phyloP scores from a whole-genome alignment of 1,139 yeast species.

The Pichia sp. region DNA sequence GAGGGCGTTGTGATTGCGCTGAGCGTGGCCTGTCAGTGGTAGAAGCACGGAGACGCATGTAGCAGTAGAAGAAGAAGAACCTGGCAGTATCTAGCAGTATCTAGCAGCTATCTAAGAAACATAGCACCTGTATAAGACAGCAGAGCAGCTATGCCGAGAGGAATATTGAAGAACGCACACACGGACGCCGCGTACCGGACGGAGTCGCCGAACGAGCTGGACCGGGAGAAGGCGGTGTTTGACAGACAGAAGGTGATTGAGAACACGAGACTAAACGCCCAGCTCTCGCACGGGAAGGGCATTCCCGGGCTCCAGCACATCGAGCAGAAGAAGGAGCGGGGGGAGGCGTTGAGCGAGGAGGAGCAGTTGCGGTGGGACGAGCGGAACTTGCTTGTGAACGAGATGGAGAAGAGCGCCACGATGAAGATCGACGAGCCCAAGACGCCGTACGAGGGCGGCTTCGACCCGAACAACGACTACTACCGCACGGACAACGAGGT shows the following conservation, averaged over 20 bases:
- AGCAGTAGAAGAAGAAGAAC: too few species aligned
- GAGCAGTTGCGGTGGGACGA: constrained; percentile 71
- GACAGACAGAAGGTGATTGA: constrained; percentile 44
- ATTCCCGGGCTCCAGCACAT: constrained; percentile 21
- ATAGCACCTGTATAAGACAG: too few species aligned
- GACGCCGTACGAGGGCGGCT: constrained; percentile 94
- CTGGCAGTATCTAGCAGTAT: too few species aligned
- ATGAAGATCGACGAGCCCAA: constrained; percentile 94
- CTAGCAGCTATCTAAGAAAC: too few species aligned
- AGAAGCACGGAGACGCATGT: neutral
- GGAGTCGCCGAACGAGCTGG: constrained; percentile 19
- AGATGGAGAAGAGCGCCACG: constrained; percentile 65
- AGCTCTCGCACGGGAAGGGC: constrained; percentile 11
- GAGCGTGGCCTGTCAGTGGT: neutral
- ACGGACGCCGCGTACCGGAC: constrained; percentile 25
- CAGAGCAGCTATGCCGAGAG: constrained; percentile 13
- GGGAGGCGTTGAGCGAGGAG: constrained; percentile 14
- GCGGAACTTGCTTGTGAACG: constrained; percentile 58
- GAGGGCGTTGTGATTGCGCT: constrained; percentile 7
- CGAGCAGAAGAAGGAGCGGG: constrained; percentile 7
- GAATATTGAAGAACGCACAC: constrained; percentile 37
- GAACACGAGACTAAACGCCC: constrained; percentile 44
- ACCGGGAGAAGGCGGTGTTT: constrained; percentile 17
- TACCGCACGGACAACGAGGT: constrained; percentile 70
- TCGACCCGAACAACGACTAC: constrained; percentile 79